Conservation (phyloP, 2,329 filamentous ascomycete genomes). For the Beauveria bassiana region DNA sequence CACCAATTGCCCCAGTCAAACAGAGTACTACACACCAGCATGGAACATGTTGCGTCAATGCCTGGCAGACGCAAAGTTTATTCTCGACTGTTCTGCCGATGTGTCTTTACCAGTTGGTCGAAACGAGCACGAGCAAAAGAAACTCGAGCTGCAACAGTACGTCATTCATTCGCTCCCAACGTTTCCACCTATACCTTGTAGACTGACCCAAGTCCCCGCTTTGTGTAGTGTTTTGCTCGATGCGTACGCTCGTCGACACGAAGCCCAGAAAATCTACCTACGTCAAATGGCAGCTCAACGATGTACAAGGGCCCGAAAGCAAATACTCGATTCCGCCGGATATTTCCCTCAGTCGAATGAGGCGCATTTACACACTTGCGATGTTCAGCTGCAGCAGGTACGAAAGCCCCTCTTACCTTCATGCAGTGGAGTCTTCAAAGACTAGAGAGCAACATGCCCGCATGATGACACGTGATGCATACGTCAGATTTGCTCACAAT, state of each 20-base stretch:
- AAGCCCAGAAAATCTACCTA: slow-evolving; percentile 57
- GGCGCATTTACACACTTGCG: slow-evolving; percentile 43
- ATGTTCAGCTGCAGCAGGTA: slow-evolving; percentile 50
- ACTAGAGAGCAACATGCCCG: neutral
- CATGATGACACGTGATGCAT: neutral
- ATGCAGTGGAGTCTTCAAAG: neutral
- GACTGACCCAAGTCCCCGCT: neutral
- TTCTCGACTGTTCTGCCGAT: slow-evolving; percentile 57
- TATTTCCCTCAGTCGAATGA: slow-evolving; percentile 40
- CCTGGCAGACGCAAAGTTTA: slow-evolving; percentile 54
- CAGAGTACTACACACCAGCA: slow-evolving; percentile 57
- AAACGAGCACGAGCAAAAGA: slow-evolving; percentile 49
- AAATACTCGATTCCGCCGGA: slow-evolving; percentile 41
- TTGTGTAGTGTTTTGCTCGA: slow-evolving; percentile 47
- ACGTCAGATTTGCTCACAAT: slow-evolving; percentile 6
- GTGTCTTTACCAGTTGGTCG: slow-evolving; percentile 47
- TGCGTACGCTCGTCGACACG: slow-evolving; percentile 52
- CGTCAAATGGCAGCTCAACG: slow-evolving; percentile 52
- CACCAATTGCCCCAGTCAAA: slow-evolving; percentile 43
- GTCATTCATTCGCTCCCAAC: slow-evolving; percentile 18
- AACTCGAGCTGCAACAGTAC: slow-evolving; percentile 56
- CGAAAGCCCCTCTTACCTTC: slow-evolving; percentile 20
- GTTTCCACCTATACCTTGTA: neutral
- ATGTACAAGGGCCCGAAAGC: slow-evolving; percentile 49
- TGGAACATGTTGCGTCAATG: slow-evolving; percentile 57